These are phyloP conservation scores for Botrytis fragariae DNA, from an alignment of 2,329 filamentous ascomycete genomes.

Conservation along the genomic window DNA sequence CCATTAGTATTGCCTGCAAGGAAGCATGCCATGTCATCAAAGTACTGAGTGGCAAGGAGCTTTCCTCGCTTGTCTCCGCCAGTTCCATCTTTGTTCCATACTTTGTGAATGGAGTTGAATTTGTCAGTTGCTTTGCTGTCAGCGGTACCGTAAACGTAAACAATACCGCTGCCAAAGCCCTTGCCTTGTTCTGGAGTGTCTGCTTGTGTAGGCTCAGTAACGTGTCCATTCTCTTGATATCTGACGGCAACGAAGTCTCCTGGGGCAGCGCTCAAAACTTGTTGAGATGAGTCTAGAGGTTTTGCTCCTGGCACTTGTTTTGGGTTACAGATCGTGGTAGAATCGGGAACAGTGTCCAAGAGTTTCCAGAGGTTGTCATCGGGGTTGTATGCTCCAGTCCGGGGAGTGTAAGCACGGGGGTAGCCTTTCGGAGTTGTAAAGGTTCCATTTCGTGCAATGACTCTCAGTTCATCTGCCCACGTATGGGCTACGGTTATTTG, in stretches of 20 bases:
- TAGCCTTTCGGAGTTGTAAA: constrained; percentile 71
- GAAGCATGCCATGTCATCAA: constrained; percentile 88
- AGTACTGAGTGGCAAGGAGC: constrained; percentile 75
- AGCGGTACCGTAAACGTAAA: constrained; percentile 71
- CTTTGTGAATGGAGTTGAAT: constrained; percentile 64
- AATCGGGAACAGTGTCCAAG: background rate
- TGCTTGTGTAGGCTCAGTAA: constrained; percentile 55
- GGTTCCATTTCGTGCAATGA: constrained; percentile 70
- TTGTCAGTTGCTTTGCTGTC: constrained; percentile 50
- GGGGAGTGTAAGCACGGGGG: constrained; percentile 65
- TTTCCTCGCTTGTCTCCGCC: constrained; percentile 77
- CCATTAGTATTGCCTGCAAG: constrained; percentile 33
- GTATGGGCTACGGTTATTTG: constrained; percentile 40
- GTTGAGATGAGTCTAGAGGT: constrained; percentile 10
- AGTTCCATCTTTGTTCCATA: constrained; percentile 76
- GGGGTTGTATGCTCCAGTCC: constrained; percentile 36
- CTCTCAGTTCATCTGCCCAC: constrained; percentile 76
- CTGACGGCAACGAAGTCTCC: constrained; percentile 65
- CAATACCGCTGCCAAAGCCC: constrained; percentile 66
- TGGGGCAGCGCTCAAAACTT: constrained; percentile 45
- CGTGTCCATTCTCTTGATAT: constrained; percentile 76
- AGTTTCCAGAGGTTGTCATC: constrained; percentile 9
- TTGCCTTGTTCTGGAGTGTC: constrained; percentile 36
- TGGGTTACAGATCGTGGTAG: background rate
- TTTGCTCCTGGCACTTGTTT: background rate